Base-by-base conservation (phyloP, 306 rosid genomes). In the Vigna mungo region DNA sequence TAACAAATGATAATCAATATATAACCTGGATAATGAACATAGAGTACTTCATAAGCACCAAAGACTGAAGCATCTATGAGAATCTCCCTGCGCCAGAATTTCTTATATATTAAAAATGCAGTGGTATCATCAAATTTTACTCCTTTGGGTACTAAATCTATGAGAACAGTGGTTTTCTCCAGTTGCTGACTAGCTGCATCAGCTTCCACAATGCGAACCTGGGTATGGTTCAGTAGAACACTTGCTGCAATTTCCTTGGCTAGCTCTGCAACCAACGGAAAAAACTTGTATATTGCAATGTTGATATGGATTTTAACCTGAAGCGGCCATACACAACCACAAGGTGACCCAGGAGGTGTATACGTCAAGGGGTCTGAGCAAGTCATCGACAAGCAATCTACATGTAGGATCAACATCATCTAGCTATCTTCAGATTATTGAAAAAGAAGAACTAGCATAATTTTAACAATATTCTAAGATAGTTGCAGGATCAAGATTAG, bases 141-240 rank as follows among this genome's bases (percentile, higher is more conserved):
- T 74, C 95, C 90, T 75, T 51, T 87, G 11, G 99, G 99, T 34
- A 95, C 92, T 80, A 95, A 86, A 86, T 92, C 83, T 70, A 95
- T 79, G 54, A 92, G 84, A 73, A 92, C 96, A 47, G 80, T 75
- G 77, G 97, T 92, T 83, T 89, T 84, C 74, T 91, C 97, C 14
- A 88, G 77, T 89, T 88, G 93, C 83, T 89, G 96, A 75, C 48
- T 84, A 61, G 92, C 84, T 52, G 93, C 97, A 79, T 95, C 89
- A 3, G 99, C 99, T 82, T 93, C 99, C 88, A 89, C 86, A 21
- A 95, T 87, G 54, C 97, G 97, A 80, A 95, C 99, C 86, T 95
- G 99, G 81, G 84, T 87, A 77, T 76, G 89, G 83, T 92, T 91
- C 72, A 95, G 89, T 23, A 71, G 37, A 77, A 87, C 73, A 55